Evolutionary conservation across 108 stramenopile genomes (phyloP), one percentile per base, ranked within the genome.

Genomic region (Skeletonema menzelii): DNA sequence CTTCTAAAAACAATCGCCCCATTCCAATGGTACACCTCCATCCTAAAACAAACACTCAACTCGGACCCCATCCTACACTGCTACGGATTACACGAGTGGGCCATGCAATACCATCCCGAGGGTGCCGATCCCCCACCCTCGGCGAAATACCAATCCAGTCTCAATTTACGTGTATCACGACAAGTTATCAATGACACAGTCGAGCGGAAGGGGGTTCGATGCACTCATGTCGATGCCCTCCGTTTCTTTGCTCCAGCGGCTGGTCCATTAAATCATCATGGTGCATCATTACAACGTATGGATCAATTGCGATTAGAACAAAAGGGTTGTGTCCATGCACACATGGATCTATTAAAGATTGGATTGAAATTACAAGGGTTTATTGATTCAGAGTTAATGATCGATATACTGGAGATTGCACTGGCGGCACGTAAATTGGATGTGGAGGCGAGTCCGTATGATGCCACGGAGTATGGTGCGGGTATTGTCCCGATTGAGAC

Each of bases 61-160:
- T 82, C 84, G 15, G 90, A 94, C 19, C 96, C 97, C 1, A 70
- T 96, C 28, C 65, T 95, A 44, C 86, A 91, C 64, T 98, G 97
- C 77, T 88, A 90, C 72, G 96, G 96, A n/a, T 75, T 96, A 27
- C 97, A 98, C 79, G 97, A 98, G 73, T 98, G 96, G 96, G 97
- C 97, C 22, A 98, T 98, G 97, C 94, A 95, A 24, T 98, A 98
- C 63, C 87, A 87, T 35, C 91, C 89, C 2, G 59, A 69, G 32
- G 85, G 86, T 6, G 77, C 75, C 11, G 69, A 69, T 20, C 68
- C 80, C 8, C 85, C 86, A 7, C 85, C 74, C 1, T 75, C 84
- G 69, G 85, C 73, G 4, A 81, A 86, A 71, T 95, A 97, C 63
- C 95, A 98, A 84, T 64, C 82, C 17, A 73, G 85, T 60, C 75